phyloP scores from a whole-genome alignment of 192 early-diverging fungal genomes.

The Spinellus fusiger region DNA sequence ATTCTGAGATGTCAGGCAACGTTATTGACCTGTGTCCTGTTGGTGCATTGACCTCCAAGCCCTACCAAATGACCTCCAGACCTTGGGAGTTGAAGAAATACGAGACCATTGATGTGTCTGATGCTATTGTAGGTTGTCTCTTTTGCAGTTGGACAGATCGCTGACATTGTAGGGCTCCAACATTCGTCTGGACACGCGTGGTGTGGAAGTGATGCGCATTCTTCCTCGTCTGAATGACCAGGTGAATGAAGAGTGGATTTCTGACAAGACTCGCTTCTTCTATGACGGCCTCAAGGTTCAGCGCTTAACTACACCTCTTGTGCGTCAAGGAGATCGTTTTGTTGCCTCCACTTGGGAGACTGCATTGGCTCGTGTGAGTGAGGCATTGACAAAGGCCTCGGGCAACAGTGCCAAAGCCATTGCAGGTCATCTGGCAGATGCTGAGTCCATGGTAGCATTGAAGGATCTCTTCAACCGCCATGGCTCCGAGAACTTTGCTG shows the following conservation, averaged over 20 bases:
- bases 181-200: constrained; percentile 94
- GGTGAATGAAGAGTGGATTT: constrained; percentile 99
- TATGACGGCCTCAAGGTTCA: constrained; percentile 96
- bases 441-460: constrained; percentile 87
- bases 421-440: constrained; percentile 90
- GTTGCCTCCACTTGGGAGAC: constrained; percentile 82
- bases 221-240: constrained; percentile 94
- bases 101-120: constrained; percentile 91
- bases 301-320: constrained; percentile 86
- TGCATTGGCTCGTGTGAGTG: constrained; percentile 69
- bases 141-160: background rate
- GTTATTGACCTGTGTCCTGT: constrained; percentile 98
- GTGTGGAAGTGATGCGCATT: constrained; percentile 94
- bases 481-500: constrained; percentile 79
- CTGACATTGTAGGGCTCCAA: constrained; percentile 61
- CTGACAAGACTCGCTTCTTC: constrained; percentile 94
- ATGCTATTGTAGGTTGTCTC: constrained; percentile 57
- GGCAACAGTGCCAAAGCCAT: constrained; percentile 72
- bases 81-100: constrained; percentile 97
- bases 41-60: constrained; percentile 95
- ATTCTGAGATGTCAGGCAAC: constrained; percentile 95
- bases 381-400: constrained; percentile 51
- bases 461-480: constrained; percentile 91
- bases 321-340: constrained; percentile 79
- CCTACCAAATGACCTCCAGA: constrained; percentile 87